Evolutionary conservation across 108 stramenopile species (phyloP), one percentile per base, ranked within the genome.

Genomic region (Skeletonema costatum): DNA sequence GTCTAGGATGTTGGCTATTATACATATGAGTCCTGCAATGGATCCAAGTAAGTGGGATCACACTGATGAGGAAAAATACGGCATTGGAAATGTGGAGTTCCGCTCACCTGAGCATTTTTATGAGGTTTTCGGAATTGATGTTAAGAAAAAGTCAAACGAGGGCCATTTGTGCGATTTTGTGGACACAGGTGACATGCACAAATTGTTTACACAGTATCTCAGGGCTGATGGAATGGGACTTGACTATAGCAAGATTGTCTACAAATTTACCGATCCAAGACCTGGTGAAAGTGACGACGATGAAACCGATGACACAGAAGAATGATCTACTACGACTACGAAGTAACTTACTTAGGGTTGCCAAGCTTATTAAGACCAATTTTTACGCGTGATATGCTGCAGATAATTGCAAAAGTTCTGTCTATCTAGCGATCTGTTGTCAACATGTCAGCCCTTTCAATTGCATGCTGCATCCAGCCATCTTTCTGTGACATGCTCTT

Each of bases 1-100:
- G 95, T 77, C 67, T 50, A 87, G 97, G 13, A 66, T 93, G 59
- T 71, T 92, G 10, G 91, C 88, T n/a, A 89, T 97, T 50, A 92
- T 97, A 38, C 92, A 92, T 62, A 97, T 97, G 94, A 93, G 89
- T 81, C 94, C 94, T 13, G 94, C 91, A 71, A 77, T 85, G 1
- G 64, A 79, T 58, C 63, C 74, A 4, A 64, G 76, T 1, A 31
- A 21, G 35, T 92, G 91, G 94, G 80, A 80, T 64, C 74, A 75
- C 53, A 33, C 44, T 2, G 68, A 88, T 66, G 88, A 89, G 77
- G 90, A 91, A 51, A 77, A 81, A n/a, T 97, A 93, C 70, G 96
- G 96, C 16, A 48, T 94, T 19, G 96, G 96, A 51, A 87, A 77
- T 29, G 93, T 92, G 36, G 36, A 5, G 36, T 36, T 36, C 1